phyloP scores from a whole-genome alignment of 129 eudicot genomes.

The Kitagawia praeruptora region DNA sequence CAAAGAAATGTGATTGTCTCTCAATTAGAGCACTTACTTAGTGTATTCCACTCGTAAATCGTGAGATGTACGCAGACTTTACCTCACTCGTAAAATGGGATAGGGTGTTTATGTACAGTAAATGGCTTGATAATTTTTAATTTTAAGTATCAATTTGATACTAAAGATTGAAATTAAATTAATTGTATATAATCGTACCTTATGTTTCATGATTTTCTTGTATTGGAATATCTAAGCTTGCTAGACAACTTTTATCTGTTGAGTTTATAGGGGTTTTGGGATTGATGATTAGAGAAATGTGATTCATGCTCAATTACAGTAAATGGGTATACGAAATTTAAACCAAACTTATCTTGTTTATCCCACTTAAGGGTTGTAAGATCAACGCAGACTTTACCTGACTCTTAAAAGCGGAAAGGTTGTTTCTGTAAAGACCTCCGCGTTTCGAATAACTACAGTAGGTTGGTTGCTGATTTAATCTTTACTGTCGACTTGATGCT shows the following conservation, averaged over 20 bases:
- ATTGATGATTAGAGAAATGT: neutral
- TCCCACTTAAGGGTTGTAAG: neutral
- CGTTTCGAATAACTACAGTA: neutral
- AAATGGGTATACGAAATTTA: neutral
- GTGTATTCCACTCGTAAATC: too few relatives aligned
- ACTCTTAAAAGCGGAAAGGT: neutral
- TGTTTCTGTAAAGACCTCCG: neutral
- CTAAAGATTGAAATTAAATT: too few relatives aligned
- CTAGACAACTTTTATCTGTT: neutral
- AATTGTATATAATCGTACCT: neutral
- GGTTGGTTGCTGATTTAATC: neutral
- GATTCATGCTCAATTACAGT: neutral
- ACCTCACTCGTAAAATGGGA: too few relatives aligned
- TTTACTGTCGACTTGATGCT: neutral
- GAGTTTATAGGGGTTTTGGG: neutral
- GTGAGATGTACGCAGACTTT: too few relatives aligned
- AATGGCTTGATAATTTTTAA: too few relatives aligned
- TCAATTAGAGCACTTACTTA: too few relatives aligned
- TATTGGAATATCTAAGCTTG: neutral
- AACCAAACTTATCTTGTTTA: neutral
- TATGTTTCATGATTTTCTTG: neutral
- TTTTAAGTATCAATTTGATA: too few relatives aligned
- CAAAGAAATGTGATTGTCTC: too few relatives aligned
- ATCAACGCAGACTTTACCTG: too few relatives aligned
- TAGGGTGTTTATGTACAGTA: too few relatives aligned